phyloP scores from a whole-genome alignment of 2,329 filamentous ascomycete genomes.

The Harringtonia aguacate region DNA sequence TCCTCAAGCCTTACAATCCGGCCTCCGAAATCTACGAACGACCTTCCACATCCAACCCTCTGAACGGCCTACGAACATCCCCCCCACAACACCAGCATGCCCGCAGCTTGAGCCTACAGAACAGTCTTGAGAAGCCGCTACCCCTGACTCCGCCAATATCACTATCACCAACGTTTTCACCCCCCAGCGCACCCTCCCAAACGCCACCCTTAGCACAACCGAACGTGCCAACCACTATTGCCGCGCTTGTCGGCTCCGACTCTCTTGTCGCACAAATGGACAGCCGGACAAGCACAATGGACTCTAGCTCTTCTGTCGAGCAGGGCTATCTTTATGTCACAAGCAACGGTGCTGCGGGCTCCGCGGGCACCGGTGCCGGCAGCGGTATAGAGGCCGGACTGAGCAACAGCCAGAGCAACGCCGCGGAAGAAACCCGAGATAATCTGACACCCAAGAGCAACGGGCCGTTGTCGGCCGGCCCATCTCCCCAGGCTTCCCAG shows the following conservation, averaged over 20 bases:
- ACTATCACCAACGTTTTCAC: constrained; percentile 15
- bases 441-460: constrained; percentile 40
- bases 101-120: constrained; percentile 41
- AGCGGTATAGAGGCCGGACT: constrained; percentile 26
- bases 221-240: no score
- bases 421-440: constrained; percentile 36
- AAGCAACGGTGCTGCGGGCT: neutral
- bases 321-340: constrained; percentile 16
- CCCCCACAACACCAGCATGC: constrained; percentile 38
- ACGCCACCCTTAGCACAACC: constrained; percentile 4
- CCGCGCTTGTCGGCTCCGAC: no score
- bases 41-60: constrained; percentile 17
- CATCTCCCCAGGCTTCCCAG: constrained; percentile 41
- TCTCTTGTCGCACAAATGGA: constrained; percentile 23
- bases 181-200: constrained; percentile 8
- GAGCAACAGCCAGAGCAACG: constrained; percentile 34
- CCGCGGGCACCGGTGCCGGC: neutral
- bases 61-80: constrained; percentile 11
- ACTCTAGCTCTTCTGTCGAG: constrained; percentile 27
- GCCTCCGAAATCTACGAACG: constrained; percentile 14
- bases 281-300: constrained; percentile 36
- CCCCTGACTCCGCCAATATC: constrained; percentile 27
- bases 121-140: constrained; percentile 47
- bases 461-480: constrained; percentile 43
- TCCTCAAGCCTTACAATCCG: constrained; percentile 20